Evolutionary conservation across 352 stramenopile genomes (phyloP), one percentile per base, ranked within the genome.

Genomic region (Phytopythium helicoides): DNA sequence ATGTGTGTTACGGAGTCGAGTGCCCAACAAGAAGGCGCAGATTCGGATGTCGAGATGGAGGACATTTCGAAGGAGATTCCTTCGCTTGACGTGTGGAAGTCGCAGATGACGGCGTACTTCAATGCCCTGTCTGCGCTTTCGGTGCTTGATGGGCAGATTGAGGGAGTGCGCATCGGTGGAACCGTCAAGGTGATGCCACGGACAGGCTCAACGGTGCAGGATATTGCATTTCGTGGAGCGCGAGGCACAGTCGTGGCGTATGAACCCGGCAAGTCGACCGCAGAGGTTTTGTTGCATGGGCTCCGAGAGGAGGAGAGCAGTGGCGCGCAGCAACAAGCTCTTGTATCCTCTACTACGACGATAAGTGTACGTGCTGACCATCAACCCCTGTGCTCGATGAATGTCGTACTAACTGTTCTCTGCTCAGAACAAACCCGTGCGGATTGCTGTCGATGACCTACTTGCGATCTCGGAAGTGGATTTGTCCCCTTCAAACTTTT

Each of bases 31-130:
- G 31, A 68, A 44, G 63, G 50, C 6, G 58, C 62, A 0, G 84
- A 94, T 48, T 74, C 73, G 1, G 84, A 94, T 61, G 80, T 94
- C 14, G 86, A 94, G 49, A 92, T 92, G 81, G 86, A 94, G 64
- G 86, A 95, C 22, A 77, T 80, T 38, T 81, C 70, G 16, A 70
- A 75, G 12, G 77, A 87, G 15, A 53, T 74, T 2, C 83, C 81
- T 1, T 81, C 75, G 15, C 47, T 89, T 3, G 64, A 72, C 26
- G 62, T 42, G 12, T 93, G 81, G 81, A 75, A 61, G 16, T 42
- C 51, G 2, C 76, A 89, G 57, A 82, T 60, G 12, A 54, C 60
- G 5, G 66, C 52, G 28, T 87, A 90, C 41, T 53, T 86, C 34
- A 84, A 73, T 25, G 84, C 84, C 15, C 63, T 94, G 22, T 89